These are phyloP conservation scores for Zymoseptoria brevis DNA, from an alignment of 2,329 filamentous ascomycete species.

Conservation along the genomic window DNA sequence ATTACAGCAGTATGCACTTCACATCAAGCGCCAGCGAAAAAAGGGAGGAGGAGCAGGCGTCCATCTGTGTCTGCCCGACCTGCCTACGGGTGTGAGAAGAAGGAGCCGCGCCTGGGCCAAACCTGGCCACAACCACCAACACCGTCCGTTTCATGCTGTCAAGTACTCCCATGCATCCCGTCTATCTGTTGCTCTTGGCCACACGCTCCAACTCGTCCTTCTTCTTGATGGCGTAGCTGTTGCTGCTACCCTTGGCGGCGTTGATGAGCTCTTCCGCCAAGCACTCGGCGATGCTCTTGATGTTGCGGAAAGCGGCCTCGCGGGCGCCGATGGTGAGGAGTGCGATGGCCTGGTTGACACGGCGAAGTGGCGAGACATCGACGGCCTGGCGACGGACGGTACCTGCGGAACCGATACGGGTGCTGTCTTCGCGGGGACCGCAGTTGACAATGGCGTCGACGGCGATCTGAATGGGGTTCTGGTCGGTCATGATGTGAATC, in stretches of 20 bases:
- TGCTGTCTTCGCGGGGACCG: conserved; percentile 98
- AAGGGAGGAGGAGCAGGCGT: conserved; percentile 3
- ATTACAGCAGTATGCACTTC: conserved; percentile 10
- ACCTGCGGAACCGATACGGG: conserved; percentile 98
- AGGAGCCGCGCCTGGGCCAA: not conserved
- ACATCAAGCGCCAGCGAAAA: conserved; percentile 10
- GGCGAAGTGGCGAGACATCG: conserved; percentile 98
- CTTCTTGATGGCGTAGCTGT: conserved; percentile 99
- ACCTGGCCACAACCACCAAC: conserved; percentile 11
- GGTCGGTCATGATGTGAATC: conserved; percentile 99
- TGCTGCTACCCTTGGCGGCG: conserved; percentile 99
- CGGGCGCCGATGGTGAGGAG: conserved; percentile 98
- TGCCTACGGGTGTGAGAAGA: conserved; percentile 5
- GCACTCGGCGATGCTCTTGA: conserved; percentile 99
- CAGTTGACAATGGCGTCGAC: conserved; percentile 99
- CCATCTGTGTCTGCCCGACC: conserved; percentile 6
- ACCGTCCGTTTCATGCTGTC: conserved; percentile 16
- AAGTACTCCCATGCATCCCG: conserved; percentile 7
- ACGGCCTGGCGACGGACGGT: conserved; percentile 99
- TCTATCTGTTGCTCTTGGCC: conserved; percentile 99
- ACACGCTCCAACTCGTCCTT: conserved; percentile 99
- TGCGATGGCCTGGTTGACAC: conserved; percentile 99
- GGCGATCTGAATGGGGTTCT: conserved; percentile 99
- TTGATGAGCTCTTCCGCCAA: conserved; percentile 99
- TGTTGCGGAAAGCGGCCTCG: conserved; percentile 98